Evolutionary conservation across 176 grass and related monocot genomes (phyloP).

Genomic region (Musa itinerans): DNA sequence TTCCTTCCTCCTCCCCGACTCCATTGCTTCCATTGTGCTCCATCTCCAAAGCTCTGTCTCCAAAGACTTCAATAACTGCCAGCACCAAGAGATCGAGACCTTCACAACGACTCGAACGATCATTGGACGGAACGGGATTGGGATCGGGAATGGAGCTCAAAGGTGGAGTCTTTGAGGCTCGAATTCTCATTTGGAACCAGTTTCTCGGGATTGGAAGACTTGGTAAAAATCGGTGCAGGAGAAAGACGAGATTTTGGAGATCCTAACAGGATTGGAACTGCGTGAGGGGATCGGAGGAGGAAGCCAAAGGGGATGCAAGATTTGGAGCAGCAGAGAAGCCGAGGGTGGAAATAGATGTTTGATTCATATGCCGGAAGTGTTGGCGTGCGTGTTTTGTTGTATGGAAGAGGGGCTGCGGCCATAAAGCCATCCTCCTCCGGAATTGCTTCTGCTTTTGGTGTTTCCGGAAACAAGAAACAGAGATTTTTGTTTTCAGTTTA

Average conservation of each 20-base stretch:
- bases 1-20: not conserved
- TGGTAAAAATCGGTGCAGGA: not conserved
- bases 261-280: too few species aligned
- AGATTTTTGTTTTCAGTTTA: too few species aligned
- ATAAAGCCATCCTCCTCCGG: too few species aligned
- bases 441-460: not conserved
- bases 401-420: not conserved
- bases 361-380: not conserved
- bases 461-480: not conserved
- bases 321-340: not conserved
- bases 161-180: conserved; percentile 12
- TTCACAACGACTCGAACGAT: not conserved
- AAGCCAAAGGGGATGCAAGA: not conserved
- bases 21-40: conserved; percentile 3
- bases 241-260: not conserved
- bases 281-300: not conserved
- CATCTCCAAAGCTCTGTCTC: conserved; percentile 15
- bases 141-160: conserved; percentile 1
- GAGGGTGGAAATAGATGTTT: not conserved
- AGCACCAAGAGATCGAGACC: conserved; percentile 11
- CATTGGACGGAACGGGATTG: not conserved
- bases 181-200: conserved; percentile 9
- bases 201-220: not conserved
- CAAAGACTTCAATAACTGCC: conserved; percentile 10
- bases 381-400: not conserved